Evolutionary conservation across 208 protist genomes (phyloP).

Genomic region (Leishmania tarentolae): DNA sequence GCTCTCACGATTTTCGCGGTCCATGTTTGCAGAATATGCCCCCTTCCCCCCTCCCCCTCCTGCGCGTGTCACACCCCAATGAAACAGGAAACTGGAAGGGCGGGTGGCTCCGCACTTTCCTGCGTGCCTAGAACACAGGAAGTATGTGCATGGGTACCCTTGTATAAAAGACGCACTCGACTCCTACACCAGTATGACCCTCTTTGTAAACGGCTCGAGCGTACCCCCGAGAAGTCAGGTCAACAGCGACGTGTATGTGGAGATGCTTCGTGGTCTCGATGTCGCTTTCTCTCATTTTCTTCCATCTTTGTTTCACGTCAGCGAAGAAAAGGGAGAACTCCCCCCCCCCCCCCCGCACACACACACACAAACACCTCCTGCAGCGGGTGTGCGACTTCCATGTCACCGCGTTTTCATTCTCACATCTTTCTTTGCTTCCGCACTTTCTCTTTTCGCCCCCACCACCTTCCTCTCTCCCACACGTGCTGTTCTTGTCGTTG

Average conservation of each 20-base stretch:
- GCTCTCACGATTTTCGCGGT: background rate
- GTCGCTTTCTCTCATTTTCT: background rate
- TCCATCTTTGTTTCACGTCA: background rate
- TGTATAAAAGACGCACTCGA: background rate
- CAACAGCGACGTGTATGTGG: no score
- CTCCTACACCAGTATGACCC: background rate
- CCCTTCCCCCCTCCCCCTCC: background rate
- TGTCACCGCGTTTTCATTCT: background rate
- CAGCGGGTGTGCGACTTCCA: background rate
- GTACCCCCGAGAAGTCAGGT: background rate
- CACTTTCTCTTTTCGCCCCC: no score
- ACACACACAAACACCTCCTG: background rate
- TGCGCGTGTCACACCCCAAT: background rate
- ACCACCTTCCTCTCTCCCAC: no score
- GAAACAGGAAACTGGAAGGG: background rate
- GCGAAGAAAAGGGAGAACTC: background rate
- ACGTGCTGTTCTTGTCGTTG: no score
- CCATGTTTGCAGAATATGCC: background rate
- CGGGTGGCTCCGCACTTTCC: background rate
- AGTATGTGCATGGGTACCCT: background rate
- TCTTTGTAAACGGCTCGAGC: background rate
- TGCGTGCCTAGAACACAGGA: background rate
- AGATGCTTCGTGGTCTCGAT: background rate
- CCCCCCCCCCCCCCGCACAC: no score
- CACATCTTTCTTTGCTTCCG: background rate